phyloP scores from a whole-genome alignment of 1,284 basidiomycete species.

The Ganoderma lucidum region DNA sequence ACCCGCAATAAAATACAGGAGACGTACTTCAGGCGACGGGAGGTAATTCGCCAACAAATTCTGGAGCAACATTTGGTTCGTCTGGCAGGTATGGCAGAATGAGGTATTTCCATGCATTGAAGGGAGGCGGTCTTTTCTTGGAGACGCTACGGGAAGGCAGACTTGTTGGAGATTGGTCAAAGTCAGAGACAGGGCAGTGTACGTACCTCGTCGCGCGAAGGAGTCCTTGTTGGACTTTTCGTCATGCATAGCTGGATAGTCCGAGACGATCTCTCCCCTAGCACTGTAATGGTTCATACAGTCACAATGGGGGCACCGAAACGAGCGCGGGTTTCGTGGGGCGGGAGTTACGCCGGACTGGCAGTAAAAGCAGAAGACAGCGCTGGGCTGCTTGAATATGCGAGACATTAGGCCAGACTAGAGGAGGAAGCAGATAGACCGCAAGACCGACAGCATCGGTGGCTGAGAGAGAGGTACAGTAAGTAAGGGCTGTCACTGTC shows the following conservation, averaged over 20 bases:
- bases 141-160: conserved; percentile 56
- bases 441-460: conserved; percentile 9
- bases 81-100: conserved; percentile 88
- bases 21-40: conserved; percentile 67
- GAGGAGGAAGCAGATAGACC: neutral
- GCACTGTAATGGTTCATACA: conserved; percentile 79
- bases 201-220: conserved; percentile 79
- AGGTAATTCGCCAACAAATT: conserved; percentile 91
- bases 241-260: conserved; percentile 90
- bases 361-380: conserved; percentile 73
- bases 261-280: conserved; percentile 78
- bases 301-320: conserved; percentile 70
- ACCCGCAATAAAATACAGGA: neutral
- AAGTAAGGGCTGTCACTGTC: no score
- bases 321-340: conserved; percentile 60
- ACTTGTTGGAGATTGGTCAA: conserved; percentile 3
- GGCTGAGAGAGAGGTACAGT: conserved; percentile 12
- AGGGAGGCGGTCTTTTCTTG: conserved; percentile 71
- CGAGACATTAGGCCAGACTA: conserved; percentile 33
- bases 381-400: conserved; percentile 45
- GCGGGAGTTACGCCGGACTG: conserved; percentile 51
- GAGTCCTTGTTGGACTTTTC: conserved; percentile 73
- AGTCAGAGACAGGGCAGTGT: conserved; percentile 12
- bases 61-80: conserved; percentile 88
- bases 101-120: conserved; percentile 62